These are phyloP conservation scores for Hibiscus tridactylites DNA, from an alignment of 345 rosid species.

Conservation along the genomic window DNA sequence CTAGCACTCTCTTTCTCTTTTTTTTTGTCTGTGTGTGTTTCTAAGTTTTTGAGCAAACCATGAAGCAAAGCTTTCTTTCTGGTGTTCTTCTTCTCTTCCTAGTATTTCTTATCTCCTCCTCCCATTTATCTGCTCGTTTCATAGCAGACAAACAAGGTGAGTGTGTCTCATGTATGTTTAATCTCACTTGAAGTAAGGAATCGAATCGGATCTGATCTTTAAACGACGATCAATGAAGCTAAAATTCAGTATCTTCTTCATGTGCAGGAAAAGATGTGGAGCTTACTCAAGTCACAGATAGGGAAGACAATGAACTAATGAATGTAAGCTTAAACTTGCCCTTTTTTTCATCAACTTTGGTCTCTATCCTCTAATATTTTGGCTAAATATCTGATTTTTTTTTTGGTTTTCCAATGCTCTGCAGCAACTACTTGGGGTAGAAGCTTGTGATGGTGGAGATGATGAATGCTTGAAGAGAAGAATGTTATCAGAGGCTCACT, in stretches of 20 bases:
- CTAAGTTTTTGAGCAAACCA: background rate
- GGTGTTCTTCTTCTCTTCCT: conserved; percentile 29
- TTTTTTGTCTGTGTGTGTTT: no score
- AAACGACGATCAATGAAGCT: no score
- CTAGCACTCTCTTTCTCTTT: no score
- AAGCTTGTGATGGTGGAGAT: conserved; percentile 37
- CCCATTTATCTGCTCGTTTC: conserved; percentile 28
- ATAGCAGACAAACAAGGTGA: conserved; percentile 22
- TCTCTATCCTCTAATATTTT: background rate
- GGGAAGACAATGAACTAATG: conserved; percentile 21
- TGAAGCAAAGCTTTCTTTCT: conserved; percentile 37
- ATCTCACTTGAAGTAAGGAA: no score
- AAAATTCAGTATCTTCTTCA: background rate
- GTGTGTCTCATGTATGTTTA: no score
- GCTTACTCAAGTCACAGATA: conserved; percentile 13
- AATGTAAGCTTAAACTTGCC: conserved; percentile 16
- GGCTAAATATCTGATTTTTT: background rate
- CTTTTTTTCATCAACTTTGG: background rate
- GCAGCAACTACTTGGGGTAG: conserved; percentile 49
- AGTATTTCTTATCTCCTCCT: conserved; percentile 20
- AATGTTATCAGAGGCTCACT: conserved; percentile 55
- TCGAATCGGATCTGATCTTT: no score
- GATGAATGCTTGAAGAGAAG: conserved; percentile 66
- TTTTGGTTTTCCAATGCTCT: background rate
- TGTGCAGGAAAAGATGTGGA: conserved; percentile 24